Evolutionary conservation across 768 basidiomycete genomes (phyloP), one percentile per base, ranked within the genome.

Genomic region (Ramaria sp.): DNA sequence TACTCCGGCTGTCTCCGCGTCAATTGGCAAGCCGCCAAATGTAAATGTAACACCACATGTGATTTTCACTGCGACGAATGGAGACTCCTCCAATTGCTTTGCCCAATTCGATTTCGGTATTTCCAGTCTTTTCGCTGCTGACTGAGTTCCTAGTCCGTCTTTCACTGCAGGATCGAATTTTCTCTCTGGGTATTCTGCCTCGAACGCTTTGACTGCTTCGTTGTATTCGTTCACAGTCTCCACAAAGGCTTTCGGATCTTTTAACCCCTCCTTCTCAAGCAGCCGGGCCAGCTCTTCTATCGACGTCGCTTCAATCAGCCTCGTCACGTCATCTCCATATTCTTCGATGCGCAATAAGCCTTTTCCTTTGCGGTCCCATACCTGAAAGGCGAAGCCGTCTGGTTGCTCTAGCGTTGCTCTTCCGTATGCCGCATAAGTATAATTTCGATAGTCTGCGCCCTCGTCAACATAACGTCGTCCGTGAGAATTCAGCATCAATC

Each of bases 11-110:
- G 77, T 80, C 15, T 68, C 61, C 0, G 79, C 73, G 59, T 83
- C 75, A 57, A 85, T 77, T 0, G 73, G 77, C 2, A 85, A 63
- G 1, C 83, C 83, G 0, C 83, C 82, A 67, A 84, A 85, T 1
- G 82, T 85, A 67, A 84, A 86, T 0, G 83, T 85, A 52, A 83
- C 76, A 5, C 82, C 84, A 66, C 83, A 84, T 0, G 77, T 69
- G 7, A 85, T 79, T 60, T 79, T 82, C 30, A 85, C 79, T 2
- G 82, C 83, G 62, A 83, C 67, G 59, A 82, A 81, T 0, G 81
- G 81, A 12, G 69, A 63, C 39, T 72, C 58, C 36, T 78, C 73
- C 24, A 85, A 65, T 4, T 76, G 61, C 56, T 81, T 65, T 0
- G 83, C 84, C 83, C 83, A 85, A 60, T 85, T 84, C 0, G 81